These are phyloP conservation scores for Parmales sp. DNA, from an alignment of 108 stramenopile species.

Conservation along the genomic window DNA sequence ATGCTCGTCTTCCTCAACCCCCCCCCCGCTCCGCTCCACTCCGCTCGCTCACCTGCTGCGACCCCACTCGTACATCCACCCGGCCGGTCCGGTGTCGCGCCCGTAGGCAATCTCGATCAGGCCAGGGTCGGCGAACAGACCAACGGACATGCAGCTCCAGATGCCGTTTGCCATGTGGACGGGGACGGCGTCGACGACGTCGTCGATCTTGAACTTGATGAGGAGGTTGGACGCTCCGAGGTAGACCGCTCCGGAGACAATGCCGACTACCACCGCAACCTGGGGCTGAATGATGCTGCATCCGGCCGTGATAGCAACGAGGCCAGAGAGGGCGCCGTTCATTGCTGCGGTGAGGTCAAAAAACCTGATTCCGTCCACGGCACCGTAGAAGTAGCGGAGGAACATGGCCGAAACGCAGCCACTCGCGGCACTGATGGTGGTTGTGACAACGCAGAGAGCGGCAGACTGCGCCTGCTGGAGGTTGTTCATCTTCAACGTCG, in stretches of 20 bases:
- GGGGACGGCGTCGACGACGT: constrained; percentile 86
- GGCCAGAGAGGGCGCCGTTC: constrained; percentile 20
- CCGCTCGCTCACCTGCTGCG: no score
- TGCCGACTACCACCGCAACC: constrained; percentile 71
- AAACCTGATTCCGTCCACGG: constrained; percentile 24
- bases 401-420: constrained; percentile 50
- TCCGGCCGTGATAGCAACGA: constrained; percentile 49
- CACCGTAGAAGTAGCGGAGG: constrained; percentile 37
- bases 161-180: constrained; percentile 76
- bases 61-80: no score
- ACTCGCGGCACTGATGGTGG: constrained; percentile 66
- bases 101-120: constrained; percentile 41
- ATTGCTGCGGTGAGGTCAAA: constrained; percentile 14
- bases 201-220: constrained; percentile 60
- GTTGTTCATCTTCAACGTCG: constrained; percentile 46
- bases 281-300: constrained; percentile 65
- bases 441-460: constrained; percentile 70
- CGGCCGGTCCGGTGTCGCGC: no score
- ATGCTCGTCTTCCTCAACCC: no score
- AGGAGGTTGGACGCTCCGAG: constrained; percentile 43
- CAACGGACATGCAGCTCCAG: constrained; percentile 73
- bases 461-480: constrained; percentile 30
- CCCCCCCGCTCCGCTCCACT: no score
- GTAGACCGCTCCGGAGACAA: constrained; percentile 68
- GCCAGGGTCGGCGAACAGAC: constrained; percentile 60